Evolutionary conservation across 2,329 filamentous ascomycete species (phyloP), one percentile per base, ranked within the genome.

Genomic region (Sporothrix protearum): DNA sequence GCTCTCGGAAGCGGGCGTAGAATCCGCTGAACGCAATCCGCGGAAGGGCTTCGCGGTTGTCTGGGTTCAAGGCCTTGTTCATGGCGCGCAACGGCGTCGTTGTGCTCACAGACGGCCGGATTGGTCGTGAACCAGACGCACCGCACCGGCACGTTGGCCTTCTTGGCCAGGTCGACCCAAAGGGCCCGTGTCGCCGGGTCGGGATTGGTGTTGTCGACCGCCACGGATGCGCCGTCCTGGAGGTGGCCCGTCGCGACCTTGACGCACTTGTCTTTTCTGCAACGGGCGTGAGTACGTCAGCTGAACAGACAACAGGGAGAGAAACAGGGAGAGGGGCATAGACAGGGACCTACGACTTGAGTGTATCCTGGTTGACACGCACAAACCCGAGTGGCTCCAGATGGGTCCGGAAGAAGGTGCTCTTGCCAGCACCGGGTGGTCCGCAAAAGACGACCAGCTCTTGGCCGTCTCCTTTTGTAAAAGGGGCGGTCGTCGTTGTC

Each of bases 141-240:
- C 63, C 95, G 91, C 76, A 97, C 91, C 1, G 92, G 91, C 1
- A 96, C 84, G 9, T 53, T 53, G 77, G 88, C 82, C 76, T 91
- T 90, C 74, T 85, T 86, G 22, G 94, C 94, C 39, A 98, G 81
- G 33, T 87, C 83, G 42, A 93, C 81, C 95, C 95, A 98, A 73
- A 92, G 82, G n/a, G 86, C 85, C 75, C 96, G 87, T 30, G 91
- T 93, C 69, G 92, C 91, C 12, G 85, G 79, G 81, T 97, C 92
- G 39, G 94, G 88, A 79, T 99, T 99, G n/a, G 96, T 98, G 80
- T 97, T 98, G 80, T 99, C 96, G 64, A 98, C 86, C 33, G 86
- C 93, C 3, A 97, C 88, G 2, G 92, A 92, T 28, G 84, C 84
- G 1, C 90, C 89, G 30, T 87, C 84, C 53, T 85, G 80, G 55